Evolutionary conservation across 306 rosid species (phyloP).

Genomic region (Vigna angularis): DNA sequence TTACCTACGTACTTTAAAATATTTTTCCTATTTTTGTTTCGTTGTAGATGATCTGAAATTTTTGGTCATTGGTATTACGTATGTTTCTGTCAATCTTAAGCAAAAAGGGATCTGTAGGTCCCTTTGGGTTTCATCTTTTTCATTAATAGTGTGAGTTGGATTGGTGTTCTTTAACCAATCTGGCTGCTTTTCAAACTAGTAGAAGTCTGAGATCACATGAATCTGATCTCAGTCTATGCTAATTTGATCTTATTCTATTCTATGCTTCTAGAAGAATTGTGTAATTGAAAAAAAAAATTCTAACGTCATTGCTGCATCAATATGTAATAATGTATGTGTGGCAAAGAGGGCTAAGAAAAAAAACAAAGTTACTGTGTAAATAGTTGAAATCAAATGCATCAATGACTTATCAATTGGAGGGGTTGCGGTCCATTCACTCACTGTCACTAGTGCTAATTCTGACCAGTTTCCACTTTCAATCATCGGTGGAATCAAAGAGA

Average conservation of each 20-base stretch:
- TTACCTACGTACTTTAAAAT: background rate
- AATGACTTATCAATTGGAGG: conserved; percentile 27
- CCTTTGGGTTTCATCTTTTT: conserved; percentile 18
- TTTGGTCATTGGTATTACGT: conserved; percentile 1
- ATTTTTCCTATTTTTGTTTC: background rate
- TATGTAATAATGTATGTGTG: conserved; percentile 2
- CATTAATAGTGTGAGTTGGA: background rate
- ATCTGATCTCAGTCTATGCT: background rate
- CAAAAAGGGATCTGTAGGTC: background rate
- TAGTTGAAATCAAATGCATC: conserved; percentile 25
- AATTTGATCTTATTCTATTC: background rate
- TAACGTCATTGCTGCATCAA: background rate
- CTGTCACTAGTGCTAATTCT: conserved; percentile 9
- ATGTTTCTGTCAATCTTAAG: conserved; percentile 5
- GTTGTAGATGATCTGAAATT: conserved; percentile 5
- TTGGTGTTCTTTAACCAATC: background rate
- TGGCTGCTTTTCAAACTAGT: background rate
- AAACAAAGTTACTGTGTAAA: background rate
- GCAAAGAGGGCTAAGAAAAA: conserved; percentile 25
- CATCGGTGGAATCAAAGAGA: conserved; percentile 18
- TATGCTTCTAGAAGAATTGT: background rate
- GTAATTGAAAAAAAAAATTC: background rate
- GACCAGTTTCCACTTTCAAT: conserved; percentile 21
- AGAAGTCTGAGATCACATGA: background rate
- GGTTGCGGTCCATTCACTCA: background rate